A percentile compares a stretch with the other conserved stretches of the same genome.
Conservation (phyloP, 495 filamentous ascomycete genomes). For the Penicillium mononematosum region DNA sequence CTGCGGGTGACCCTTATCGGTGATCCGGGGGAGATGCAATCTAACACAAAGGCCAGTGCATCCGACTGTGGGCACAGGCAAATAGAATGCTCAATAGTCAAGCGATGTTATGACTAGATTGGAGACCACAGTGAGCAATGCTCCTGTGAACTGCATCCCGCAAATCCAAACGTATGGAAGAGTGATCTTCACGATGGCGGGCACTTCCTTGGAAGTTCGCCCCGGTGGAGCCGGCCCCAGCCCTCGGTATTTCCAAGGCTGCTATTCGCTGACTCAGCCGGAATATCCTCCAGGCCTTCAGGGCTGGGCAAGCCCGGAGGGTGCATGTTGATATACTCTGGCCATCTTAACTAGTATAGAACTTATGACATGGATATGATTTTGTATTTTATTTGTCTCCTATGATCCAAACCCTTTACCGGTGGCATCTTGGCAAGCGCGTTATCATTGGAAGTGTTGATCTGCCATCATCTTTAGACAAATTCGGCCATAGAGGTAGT, state of each 20-base stretch:
- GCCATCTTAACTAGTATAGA: too few relatives aligned
- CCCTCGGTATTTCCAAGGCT: too few relatives aligned
- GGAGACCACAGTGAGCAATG: slow-evolving; percentile 17
- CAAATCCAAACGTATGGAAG: slow-evolving; percentile 7
- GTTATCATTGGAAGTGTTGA: slow-evolving; percentile 18
- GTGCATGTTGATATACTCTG: not conserved
- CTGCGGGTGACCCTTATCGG: slow-evolving; percentile 22
- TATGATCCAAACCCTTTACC: slow-evolving; percentile 5
- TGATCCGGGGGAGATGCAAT: slow-evolving; percentile 26
- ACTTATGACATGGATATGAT: not conserved
- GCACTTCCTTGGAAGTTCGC: slow-evolving; percentile 1
- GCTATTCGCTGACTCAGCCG: not conserved
- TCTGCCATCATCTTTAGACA: slow-evolving; percentile 82
- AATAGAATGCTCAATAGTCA: not conserved
- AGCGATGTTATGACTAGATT: not conserved
- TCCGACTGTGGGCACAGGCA: not conserved
- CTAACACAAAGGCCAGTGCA: slow-evolving; percentile 14
- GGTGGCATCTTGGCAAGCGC: slow-evolving; percentile 1
- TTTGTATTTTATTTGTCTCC: slow-evolving; percentile 1
- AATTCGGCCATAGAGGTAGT: slow-evolving; percentile 57
- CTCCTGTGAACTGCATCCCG: slow-evolving; percentile 20
- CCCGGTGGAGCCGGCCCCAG: not conserved
- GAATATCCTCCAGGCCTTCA: not conserved
- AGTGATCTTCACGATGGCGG: slow-evolving; percentile 7
- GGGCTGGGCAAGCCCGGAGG: too few relatives aligned